A percentile compares a stretch with the other conserved stretches of the same genome.
Conservation (phyloP, 1,284 basidiomycete species). For the Irpex sp. region DNA sequence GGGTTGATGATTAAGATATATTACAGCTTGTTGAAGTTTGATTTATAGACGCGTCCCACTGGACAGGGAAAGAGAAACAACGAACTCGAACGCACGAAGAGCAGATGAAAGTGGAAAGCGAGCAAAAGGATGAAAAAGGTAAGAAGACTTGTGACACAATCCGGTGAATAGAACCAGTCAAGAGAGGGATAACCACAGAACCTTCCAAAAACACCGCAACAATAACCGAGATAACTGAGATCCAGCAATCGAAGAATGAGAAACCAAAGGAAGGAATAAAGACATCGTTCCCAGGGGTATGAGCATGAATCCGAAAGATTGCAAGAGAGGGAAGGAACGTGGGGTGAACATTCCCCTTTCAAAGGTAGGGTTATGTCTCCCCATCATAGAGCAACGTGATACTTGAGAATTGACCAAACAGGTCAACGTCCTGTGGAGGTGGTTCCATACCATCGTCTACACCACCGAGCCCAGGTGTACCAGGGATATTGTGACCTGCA, state of each 20-base stretch:
- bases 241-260: no score
- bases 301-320: not conserved
- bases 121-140: not conserved
- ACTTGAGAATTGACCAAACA: conserved; percentile 89
- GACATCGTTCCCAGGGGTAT: no score
- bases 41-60: not conserved
- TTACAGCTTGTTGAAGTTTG: not conserved
- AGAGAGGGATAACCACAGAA: no score
- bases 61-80: not conserved
- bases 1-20: not conserved
- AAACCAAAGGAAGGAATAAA: no score
- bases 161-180: no score
- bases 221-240: no score
- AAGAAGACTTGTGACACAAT: no score
- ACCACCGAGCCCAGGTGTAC: conserved; percentile 52
- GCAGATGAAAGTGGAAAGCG: not conserved
- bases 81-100: not conserved
- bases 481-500: conserved; percentile 41
- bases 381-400: conserved; percentile 90
- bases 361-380: conserved; percentile 44
- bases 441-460: conserved; percentile 58
- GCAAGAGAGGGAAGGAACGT: not conserved
- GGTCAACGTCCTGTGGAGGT: conserved; percentile 49
- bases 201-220: no score
- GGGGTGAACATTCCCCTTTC: no score